Percentiles rank a stretch among this genome's conserved stretches.
phyloP scores from a whole-genome alignment of 2,329 filamentous ascomycete genomes.

The Fusarium concolor region DNA sequence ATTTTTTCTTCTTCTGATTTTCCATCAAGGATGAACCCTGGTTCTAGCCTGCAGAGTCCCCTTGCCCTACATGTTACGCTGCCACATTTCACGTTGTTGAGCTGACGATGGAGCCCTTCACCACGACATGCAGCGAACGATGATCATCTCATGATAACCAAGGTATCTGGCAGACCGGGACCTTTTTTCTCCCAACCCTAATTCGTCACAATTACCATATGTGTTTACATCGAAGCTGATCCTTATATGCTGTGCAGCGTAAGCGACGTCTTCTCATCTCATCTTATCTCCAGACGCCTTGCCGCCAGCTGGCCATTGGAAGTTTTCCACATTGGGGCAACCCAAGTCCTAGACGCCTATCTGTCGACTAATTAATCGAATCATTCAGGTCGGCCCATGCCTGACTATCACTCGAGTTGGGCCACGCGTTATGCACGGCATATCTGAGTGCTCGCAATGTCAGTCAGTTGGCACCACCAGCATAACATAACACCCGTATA shows the following conservation, averaged over 20 bases:
- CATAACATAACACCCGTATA: neutral
- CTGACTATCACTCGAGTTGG: constrained; percentile 22
- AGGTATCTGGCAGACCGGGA: constrained; percentile 28
- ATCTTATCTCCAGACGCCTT: constrained; percentile 7
- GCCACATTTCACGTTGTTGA: constrained; percentile 19
- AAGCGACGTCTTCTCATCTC: constrained; percentile 15
- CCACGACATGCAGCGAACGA: constrained; percentile 40
- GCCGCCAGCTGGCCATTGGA: constrained; percentile 17
- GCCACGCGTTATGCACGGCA: constrained; percentile 7
- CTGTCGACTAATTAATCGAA: constrained; percentile 15
- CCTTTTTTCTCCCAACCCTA: constrained; percentile 12
- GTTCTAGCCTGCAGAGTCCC: constrained; percentile 13
- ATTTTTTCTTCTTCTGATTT: neutral
- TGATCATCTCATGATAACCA: constrained; percentile 45
- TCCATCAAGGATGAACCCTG: constrained; percentile 11
- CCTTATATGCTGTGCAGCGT: constrained; percentile 1
- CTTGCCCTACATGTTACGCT: constrained; percentile 16
- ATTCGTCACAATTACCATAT: constrained; percentile 7
- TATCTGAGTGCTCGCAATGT: constrained; percentile 5
- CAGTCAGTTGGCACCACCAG: constrained; percentile 18
- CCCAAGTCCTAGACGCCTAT: constrained; percentile 15
- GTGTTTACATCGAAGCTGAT: constrained; percentile 5
- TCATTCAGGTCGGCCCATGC: constrained; percentile 19
- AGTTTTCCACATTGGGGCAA: constrained; percentile 16
- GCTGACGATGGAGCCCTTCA: constrained; percentile 21